Base-by-base conservation (phyloP, 73 alveolate genomes). In the Blepharisma stoltei region DNA sequence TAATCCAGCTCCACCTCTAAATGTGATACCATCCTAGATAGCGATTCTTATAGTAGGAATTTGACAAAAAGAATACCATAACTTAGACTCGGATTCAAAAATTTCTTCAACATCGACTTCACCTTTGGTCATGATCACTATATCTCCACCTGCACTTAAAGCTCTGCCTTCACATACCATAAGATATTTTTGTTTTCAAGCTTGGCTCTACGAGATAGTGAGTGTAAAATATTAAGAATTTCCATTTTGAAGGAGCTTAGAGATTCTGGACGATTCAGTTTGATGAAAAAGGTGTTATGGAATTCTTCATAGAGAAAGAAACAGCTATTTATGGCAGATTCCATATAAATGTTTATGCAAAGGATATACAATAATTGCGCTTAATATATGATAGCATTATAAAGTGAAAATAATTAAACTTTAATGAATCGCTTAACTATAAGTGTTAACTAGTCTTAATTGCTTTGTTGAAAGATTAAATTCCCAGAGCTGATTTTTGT, bases 1-100 rank as follows among this genome's bases (percentile, higher is more conserved):
- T 18, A 78, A 41, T 44, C 86, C 83, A 50, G 43, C 54, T 6
- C 86, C 86, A 18, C 83, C 81, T 69, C 86, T 86, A 84, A 78
- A 55, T 38, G 65, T 69, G 38, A 69, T 46, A 7, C 79, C 79
- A 69, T 69, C 65, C 27, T 1, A 2, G 27, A 69, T 69, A 14
- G 79, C 55, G 25, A 69, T 69, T 69, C 45, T 60, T 60, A 9
- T 14, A 8, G 37, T 60, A 25, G 37, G 48, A 2, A 25, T 25
- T 9, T 25, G 46, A 60, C 6, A 60, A 20, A 60, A 14, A 8
- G 14, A n/a, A 5, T 60, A 60, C n/a, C 11, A n/a, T 25, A 60
- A 60, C 2, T 9, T 11, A 5, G 23, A 60, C 73, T 60, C 73
- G 5, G 14, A 14, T 18, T 11, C 46, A 60, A 60, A 60, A 60